Evolutionary conservation across 2,329 filamentous ascomycete genomes (phyloP).

Genomic region (Aspergillus alliaceus): DNA sequence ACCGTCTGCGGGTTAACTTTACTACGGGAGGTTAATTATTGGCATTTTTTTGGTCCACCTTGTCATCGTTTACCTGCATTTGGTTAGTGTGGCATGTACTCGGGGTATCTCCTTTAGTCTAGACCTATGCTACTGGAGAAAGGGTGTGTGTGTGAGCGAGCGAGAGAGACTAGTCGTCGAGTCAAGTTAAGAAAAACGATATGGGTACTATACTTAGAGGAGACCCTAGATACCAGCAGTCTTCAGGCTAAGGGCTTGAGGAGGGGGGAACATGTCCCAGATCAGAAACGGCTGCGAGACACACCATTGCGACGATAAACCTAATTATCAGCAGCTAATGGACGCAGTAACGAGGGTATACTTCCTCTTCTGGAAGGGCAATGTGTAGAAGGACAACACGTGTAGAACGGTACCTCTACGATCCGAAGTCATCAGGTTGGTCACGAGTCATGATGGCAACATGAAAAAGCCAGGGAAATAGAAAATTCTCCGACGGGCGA

Average conservation of each 20-base stretch:
- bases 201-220: neutral
- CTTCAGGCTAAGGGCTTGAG: neutral
- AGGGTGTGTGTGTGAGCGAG: neutral
- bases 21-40: slow-evolving; percentile 12
- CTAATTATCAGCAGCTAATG: too few relatives aligned
- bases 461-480: too few relatives aligned
- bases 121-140: neutral
- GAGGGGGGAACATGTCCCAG: neutral
- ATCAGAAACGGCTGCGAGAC: neutral
- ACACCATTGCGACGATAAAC: too few relatives aligned
- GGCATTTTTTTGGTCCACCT: neutral
- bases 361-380: neutral
- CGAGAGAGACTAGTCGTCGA: neutral
- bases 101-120: neutral
- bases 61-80: neutral
- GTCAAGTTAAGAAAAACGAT: too few relatives aligned
- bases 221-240: neutral
- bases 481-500: neutral
- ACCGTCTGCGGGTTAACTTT: slow-evolving; percentile 7
- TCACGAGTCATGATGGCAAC: slow-evolving; percentile 4
- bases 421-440: slow-evolving; percentile 4
- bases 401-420: neutral
- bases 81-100: neutral
- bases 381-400: neutral
- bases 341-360: neutral